Evolutionary conservation across 2,329 filamentous ascomycete species (phyloP).

Genomic region (Cytospora piceicola): DNA sequence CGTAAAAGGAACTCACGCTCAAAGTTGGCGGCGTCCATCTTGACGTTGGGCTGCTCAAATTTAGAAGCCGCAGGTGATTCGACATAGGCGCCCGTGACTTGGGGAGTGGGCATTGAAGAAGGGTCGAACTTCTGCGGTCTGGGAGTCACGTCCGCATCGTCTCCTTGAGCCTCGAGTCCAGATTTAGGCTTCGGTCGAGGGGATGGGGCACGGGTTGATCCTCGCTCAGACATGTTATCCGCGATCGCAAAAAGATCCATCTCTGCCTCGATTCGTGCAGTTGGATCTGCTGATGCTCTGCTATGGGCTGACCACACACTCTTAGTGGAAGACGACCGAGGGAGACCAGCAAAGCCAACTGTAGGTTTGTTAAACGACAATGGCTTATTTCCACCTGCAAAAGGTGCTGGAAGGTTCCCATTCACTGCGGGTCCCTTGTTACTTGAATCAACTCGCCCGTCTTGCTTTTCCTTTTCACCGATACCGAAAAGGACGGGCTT

Average conservation of each 20-base stretch:
- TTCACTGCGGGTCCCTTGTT: slow-evolving; percentile 13
- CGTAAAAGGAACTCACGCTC: slow-evolving; percentile 11
- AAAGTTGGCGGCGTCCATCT: slow-evolving; percentile 19
- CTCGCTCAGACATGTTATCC: slow-evolving; percentile 60
- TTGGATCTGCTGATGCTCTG: slow-evolving; percentile 48
- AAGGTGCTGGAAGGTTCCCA: neutral
- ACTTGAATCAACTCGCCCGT: neutral
- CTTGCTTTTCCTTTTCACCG: neutral
- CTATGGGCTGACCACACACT: slow-evolving; percentile 26
- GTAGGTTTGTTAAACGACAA: slow-evolving; percentile 41
- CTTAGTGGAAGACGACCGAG: slow-evolving; percentile 27
- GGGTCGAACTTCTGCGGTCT: slow-evolving; percentile 50
- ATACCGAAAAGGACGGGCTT: neutral
- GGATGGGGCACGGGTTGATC: slow-evolving; percentile 57
- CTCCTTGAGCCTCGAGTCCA: slow-evolving; percentile 35
- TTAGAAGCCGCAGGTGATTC: slow-evolving; percentile 58
- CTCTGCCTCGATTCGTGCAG: slow-evolving; percentile 60
- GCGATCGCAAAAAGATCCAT: slow-evolving; percentile 58
- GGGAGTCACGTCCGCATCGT: slow-evolving; percentile 51
- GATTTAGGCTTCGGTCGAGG: slow-evolving; percentile 42
- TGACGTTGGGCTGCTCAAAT: slow-evolving; percentile 39
- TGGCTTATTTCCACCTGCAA: slow-evolving; percentile 13
- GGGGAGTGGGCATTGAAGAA: slow-evolving; percentile 56
- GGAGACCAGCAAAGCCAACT: slow-evolving; percentile 50
- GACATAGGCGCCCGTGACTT: slow-evolving; percentile 59